These are phyloP conservation scores for Dichotomopilus funicola DNA, from an alignment of 2,329 filamentous ascomycete species.

Conservation along the genomic window DNA sequence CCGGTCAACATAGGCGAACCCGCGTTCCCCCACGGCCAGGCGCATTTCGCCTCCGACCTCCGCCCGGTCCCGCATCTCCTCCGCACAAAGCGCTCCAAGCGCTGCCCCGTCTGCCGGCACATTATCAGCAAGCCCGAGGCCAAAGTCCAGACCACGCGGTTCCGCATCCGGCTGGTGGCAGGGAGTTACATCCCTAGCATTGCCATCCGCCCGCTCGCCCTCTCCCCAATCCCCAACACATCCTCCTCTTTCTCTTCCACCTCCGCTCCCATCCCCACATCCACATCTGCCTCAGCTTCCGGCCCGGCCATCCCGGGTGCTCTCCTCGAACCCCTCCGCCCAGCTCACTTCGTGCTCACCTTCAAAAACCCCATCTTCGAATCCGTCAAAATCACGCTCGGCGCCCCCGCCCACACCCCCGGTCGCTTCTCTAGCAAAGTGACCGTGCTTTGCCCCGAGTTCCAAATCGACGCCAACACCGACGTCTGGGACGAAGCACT, in stretches of 20 bases:
- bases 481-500: conserved; percentile 82
- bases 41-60: conserved; percentile 64
- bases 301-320: conserved; percentile 23
- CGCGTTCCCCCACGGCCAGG: conserved; percentile 39
- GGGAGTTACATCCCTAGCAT: conserved; percentile 82
- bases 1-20: conserved; percentile 29
- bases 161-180: conserved; percentile 87
- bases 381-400: conserved; percentile 76
- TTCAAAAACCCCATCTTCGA: conserved; percentile 95
- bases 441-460: conserved; percentile 88
- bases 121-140: conserved; percentile 92
- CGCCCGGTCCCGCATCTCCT: conserved; percentile 77
- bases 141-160: conserved; percentile 82
- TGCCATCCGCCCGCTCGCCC: conserved; percentile 58
- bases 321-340: conserved; percentile 47
- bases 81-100: conserved; percentile 87
- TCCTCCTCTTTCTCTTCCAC: conserved; percentile 23
- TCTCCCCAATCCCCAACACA: conserved; percentile 10
- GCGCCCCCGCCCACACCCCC: conserved; percentile 72
- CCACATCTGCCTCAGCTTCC: conserved; percentile 40
- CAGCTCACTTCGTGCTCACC: conserved; percentile 77
- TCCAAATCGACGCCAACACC: conserved; percentile 91
- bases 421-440: conserved; percentile 72
- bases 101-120: conserved; percentile 86
- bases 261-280: conserved; percentile 33